Conservation (phyloP, 257 asterid genomes). For the Solanum bulbocastanum region DNA sequence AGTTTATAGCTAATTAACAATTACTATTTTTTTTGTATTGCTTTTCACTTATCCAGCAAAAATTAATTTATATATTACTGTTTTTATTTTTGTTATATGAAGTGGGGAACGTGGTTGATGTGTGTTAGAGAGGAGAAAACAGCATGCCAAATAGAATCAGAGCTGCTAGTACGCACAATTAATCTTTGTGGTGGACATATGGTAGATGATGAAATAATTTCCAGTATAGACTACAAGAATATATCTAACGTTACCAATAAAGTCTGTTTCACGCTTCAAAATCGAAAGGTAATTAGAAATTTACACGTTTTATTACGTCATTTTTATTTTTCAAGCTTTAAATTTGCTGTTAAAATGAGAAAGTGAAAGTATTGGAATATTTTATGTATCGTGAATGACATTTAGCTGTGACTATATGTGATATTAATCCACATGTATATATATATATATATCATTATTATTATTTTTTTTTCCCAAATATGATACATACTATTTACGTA, state of each 20-base stretch:
- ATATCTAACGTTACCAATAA: not conserved
- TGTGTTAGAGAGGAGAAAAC: not conserved
- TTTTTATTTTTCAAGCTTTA: too few species aligned
- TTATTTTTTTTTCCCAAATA: too few species aligned
- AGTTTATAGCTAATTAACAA: not conserved
- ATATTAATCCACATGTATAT: too few species aligned
- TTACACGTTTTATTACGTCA: too few species aligned
- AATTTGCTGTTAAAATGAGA: too few species aligned
- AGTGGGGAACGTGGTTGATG: not conserved
- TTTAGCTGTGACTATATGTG: too few species aligned
- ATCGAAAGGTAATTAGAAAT: not conserved
- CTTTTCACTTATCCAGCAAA: not conserved
- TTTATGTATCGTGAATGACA: too few species aligned
- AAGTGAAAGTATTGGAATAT: too few species aligned
- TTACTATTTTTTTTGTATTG: not conserved
- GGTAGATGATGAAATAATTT: not conserved
- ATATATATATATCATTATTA: too few species aligned
- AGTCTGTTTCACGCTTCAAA: not conserved
- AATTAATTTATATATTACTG: not conserved
- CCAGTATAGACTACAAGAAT: not conserved
- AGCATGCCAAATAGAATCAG: constrained; percentile 16
- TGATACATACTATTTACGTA: too few species aligned
- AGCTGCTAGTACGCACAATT: constrained; percentile 24
- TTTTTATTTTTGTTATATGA: not conserved
- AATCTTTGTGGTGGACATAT: constrained; percentile 21